Evolutionary conservation across 495 filamentous ascomycete genomes (phyloP).

Genomic region (Opeltia flavorubescens): DNA sequence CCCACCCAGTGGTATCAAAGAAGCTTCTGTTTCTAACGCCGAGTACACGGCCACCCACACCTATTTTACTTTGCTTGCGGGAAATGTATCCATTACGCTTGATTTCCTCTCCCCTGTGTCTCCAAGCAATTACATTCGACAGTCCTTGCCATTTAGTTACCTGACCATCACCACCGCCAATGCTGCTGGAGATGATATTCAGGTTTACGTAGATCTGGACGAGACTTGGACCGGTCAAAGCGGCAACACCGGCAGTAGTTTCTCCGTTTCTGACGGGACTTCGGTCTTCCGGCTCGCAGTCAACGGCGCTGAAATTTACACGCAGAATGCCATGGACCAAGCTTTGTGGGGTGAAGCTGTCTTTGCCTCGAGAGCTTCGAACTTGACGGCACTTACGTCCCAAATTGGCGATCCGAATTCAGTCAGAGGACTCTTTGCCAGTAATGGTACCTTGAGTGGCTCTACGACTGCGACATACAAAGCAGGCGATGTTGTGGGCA

Average conservation of each 20-base stretch:
- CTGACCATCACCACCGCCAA: slow-evolving; percentile 46
- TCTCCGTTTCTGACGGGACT: slow-evolving; percentile 14
- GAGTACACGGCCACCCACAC: slow-evolving; percentile 35
- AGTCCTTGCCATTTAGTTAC: slow-evolving; percentile 74
- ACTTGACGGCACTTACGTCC: slow-evolving; percentile 11
- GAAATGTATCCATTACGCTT: slow-evolving; percentile 23
- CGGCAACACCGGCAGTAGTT: slow-evolving; percentile 18
- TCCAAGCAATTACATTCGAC: slow-evolving; percentile 64
- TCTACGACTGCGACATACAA: slow-evolving; percentile 22
- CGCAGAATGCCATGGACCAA: slow-evolving; percentile 18
- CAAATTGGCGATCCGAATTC: slow-evolving; percentile 15
- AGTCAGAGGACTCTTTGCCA: slow-evolving; percentile 19
- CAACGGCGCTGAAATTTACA: slow-evolving; percentile 16
- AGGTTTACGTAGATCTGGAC: slow-evolving; percentile 37
- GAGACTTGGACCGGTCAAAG: slow-evolving; percentile 32
- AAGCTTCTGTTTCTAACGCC: slow-evolving; percentile 25
- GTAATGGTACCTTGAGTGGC: slow-evolving; percentile 20
- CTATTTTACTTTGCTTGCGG: slow-evolving; percentile 29
- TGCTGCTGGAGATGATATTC: slow-evolving; percentile 18
- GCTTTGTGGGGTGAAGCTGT: no score
- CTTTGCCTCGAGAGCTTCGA: no score
- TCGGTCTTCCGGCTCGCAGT: slow-evolving; percentile 22
- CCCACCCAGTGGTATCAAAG: slow-evolving; percentile 16
- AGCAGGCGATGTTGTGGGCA: slow-evolving; percentile 21
- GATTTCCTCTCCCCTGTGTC: slow-evolving; percentile 77